phyloP scores from a whole-genome alignment of 2,329 filamentous ascomycete genomes.

The Diaporthe citrichinensis region DNA sequence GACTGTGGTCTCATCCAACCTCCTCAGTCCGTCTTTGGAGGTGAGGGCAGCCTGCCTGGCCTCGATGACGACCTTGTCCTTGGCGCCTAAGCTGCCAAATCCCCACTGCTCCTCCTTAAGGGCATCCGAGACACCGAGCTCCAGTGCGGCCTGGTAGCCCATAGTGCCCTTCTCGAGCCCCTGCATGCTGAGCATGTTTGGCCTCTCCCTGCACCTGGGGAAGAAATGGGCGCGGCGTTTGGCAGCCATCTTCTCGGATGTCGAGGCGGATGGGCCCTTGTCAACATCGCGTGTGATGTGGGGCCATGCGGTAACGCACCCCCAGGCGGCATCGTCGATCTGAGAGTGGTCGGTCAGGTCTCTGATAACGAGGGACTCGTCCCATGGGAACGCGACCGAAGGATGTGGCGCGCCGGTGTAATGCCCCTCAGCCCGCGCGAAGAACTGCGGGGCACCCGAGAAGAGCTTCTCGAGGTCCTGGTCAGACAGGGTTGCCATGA shows the following conservation, averaged over 20 bases:
- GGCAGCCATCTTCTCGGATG: conserved; percentile 58
- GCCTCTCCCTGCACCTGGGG: conserved; percentile 71
- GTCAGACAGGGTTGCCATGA: conserved; percentile 72
- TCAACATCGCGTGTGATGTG: conserved; percentile 69
- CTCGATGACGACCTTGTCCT: conserved; percentile 68
- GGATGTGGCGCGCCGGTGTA: conserved; percentile 73
- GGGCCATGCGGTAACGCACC: conserved; percentile 73
- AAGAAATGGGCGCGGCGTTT: conserved; percentile 70
- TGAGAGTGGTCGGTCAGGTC: conserved; percentile 76
- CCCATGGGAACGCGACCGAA: conserved; percentile 77
- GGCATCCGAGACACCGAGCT: conserved; percentile 75
- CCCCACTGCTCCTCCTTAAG: conserved; percentile 74
- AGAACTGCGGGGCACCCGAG: conserved; percentile 82
- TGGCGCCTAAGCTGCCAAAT: conserved; percentile 68
- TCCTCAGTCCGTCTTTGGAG: conserved; percentile 66
- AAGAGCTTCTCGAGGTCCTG: conserved; percentile 78
- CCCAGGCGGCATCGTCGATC: conserved; percentile 75
- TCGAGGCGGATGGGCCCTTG: conserved; percentile 57
- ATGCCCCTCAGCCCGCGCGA: conserved; percentile 71
- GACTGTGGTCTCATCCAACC: conserved; percentile 70
- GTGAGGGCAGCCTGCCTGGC: conserved; percentile 70
- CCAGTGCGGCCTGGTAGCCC: conserved; percentile 77
- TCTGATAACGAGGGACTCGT: conserved; percentile 71
- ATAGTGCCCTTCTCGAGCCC: conserved; percentile 79
- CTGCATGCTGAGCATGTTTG: conserved; percentile 81